Conservation (phyloP, 1,284 basidiomycete species). For the Leccinum solheimii region DNA sequence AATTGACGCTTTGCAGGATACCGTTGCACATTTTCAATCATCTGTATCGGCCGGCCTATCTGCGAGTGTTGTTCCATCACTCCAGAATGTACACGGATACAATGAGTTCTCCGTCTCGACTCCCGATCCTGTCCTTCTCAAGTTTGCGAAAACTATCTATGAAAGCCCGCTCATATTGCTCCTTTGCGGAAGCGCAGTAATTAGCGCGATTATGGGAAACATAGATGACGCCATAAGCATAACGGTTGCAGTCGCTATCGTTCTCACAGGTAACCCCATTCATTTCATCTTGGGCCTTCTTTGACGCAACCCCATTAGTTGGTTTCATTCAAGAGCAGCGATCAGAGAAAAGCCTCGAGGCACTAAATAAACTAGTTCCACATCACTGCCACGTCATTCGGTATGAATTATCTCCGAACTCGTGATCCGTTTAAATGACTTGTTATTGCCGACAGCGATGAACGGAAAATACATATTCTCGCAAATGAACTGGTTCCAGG, state of each 20-base stretch:
- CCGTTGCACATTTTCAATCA: slow-evolving; percentile 65
- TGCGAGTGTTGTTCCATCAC: slow-evolving; percentile 60
- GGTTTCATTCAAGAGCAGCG: slow-evolving; percentile 95
- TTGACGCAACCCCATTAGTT: slow-evolving; percentile 49
- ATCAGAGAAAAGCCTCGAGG: slow-evolving; percentile 93
- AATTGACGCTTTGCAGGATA: slow-evolving; percentile 47
- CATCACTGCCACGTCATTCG: slow-evolving; percentile 93
- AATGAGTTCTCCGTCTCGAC: slow-evolving; percentile 93
- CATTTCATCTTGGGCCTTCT: neutral
- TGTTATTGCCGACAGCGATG: slow-evolving; percentile 50
- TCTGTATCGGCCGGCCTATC: slow-evolving; percentile 64
- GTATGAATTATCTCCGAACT: slow-evolving; percentile 38
- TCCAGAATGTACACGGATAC: slow-evolving; percentile 76
- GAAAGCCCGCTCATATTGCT: slow-evolving; percentile 92
- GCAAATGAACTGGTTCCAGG: slow-evolving; percentile 96
- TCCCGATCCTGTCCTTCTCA: slow-evolving; percentile 78
- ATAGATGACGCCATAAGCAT: slow-evolving; percentile 94
- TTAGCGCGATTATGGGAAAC: slow-evolving; percentile 91
- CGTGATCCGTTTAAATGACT: slow-evolving; percentile 4
- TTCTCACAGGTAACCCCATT: slow-evolving; percentile 63
- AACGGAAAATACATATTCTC: slow-evolving; percentile 73
- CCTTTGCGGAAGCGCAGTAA: slow-evolving; percentile 82
- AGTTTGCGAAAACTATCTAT: slow-evolving; percentile 92
- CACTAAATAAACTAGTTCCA: slow-evolving; percentile 94
- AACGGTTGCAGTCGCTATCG: slow-evolving; percentile 90